Base-by-base conservation (phyloP, 305 asterid genomes). In the Solanum chacoense region DNA sequence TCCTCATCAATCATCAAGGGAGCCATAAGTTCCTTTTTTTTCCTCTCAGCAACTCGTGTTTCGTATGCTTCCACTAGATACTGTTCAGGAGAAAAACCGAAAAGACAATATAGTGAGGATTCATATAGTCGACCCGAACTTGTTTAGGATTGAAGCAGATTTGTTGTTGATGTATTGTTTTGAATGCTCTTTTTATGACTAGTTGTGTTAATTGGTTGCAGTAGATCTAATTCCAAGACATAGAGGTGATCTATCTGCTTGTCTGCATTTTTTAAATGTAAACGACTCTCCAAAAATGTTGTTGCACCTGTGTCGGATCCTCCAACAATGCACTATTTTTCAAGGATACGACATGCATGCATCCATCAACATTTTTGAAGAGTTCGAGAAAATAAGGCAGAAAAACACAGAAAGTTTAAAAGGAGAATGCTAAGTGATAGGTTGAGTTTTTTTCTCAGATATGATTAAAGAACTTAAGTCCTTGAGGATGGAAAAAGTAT, bases 21-120 rank as follows among this genome's bases (percentile, higher is more conserved):
- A 35, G 73, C 87, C 91, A 91, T 79, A 22, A 93, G 91, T 79
- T 92, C 93, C 91, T 93, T 94, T 92, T 96, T 96, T 92, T 94
- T 95, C 0, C 72, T 91, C 90, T 95, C 98, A 36, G 99, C 97
- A 10, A 93, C 97, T 88, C 90, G 91, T 3, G 98, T 91, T 91
- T 96, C 99, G 26, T 96, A 95, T 84, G 99, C 94, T 93, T 96
- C 99, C 88, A 95, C 98, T 3, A 98, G 95, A 93, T 95, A 96
- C 99, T 97, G 94, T 65, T 37, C 85, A 6, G 87, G 9, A 85
- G 91, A 88, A 85, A 89, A 88, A 85, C 0, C 80, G 1, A 35
- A 29, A 85, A 38, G 71, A 29, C 0, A 72, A 71, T 6, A 7
- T 5, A 26, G 24, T 38, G 24, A 38, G 32, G 8, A 75, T 75